Conservation (phyloP, 2,329 filamentous ascomycete genomes). For the Cordyceps fumosorosea region DNA sequence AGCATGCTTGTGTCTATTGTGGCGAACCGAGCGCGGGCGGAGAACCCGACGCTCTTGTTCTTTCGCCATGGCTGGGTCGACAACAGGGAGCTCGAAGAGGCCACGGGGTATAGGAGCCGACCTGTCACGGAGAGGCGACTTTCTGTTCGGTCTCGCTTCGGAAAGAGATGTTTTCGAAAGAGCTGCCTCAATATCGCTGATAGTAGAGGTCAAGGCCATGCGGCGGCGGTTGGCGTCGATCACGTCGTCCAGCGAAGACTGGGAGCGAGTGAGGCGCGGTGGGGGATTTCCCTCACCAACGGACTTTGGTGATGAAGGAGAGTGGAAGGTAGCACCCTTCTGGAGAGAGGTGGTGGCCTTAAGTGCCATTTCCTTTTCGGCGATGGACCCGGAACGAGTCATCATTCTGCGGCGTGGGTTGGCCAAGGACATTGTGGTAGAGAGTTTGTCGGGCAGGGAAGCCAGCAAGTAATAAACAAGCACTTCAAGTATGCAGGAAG, state of each 20-base stretch:
- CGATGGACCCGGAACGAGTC: slow-evolving; percentile 37
- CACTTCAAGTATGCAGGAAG: slow-evolving; percentile 27
- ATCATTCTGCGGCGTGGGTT: slow-evolving; percentile 33
- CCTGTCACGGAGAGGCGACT: slow-evolving; percentile 42
- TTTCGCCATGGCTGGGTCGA: slow-evolving; percentile 41
- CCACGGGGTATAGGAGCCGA: slow-evolving; percentile 54
- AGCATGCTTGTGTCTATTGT: slow-evolving; percentile 54
- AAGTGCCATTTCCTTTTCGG: slow-evolving; percentile 37
- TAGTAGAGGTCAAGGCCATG: slow-evolving; percentile 50
- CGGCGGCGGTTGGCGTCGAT: slow-evolving; percentile 63
- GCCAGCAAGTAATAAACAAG: slow-evolving; percentile 17
- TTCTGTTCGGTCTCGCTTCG: slow-evolving; percentile 19
- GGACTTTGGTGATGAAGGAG: slow-evolving; percentile 31
- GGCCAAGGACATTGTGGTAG: slow-evolving; percentile 40
- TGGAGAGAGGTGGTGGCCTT: slow-evolving; percentile 54
- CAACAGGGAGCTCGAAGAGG: slow-evolving; percentile 50
- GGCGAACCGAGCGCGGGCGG: slow-evolving; percentile 49
- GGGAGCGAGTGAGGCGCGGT: slow-evolving; percentile 57
- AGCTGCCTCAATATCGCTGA: slow-evolving; percentile 53
- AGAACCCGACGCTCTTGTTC: slow-evolving; percentile 42
- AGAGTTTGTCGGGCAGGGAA: slow-evolving; percentile 24
- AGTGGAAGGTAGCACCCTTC: slow-evolving; percentile 65
- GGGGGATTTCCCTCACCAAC: slow-evolving; percentile 38
- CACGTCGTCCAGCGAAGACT: slow-evolving; percentile 65
- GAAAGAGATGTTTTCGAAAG: slow-evolving; percentile 41